Percentiles rank a stretch among this genome's conserved stretches.
Evolutionary conservation across 148 eudicot genomes (phyloP).

Genomic region (Polygonum maritimum): DNA sequence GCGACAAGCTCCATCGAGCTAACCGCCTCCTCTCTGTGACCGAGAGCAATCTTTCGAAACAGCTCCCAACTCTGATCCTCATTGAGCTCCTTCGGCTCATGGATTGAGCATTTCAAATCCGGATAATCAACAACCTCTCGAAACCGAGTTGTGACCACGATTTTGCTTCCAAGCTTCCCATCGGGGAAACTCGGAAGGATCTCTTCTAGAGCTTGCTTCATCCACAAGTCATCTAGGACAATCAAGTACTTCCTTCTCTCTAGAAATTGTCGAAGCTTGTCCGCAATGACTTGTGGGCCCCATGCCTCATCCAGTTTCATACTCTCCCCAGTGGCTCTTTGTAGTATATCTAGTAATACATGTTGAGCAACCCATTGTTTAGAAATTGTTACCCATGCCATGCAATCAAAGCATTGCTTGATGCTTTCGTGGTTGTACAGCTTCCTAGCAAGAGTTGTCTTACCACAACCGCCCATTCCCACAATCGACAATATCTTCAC

Average conservation of each 20-base stretch:
- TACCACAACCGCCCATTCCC: constrained; percentile 19
- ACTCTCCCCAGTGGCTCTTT: constrained; percentile 8
- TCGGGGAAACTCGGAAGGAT: constrained; percentile 17
- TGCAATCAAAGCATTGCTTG: constrained; percentile 14
- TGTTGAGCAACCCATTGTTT: constrained; percentile 23
- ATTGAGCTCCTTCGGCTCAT: constrained; percentile 16
- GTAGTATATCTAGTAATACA: constrained; percentile 16
- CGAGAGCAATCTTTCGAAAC: constrained; percentile 19
- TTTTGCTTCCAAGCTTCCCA: constrained; percentile 14
- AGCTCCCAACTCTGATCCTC: constrained; percentile 29
- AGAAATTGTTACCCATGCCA: constrained; percentile 13
- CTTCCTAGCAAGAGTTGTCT: constrained; percentile 25
- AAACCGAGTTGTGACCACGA: constrained; percentile 29
- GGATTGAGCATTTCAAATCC: constrained; percentile 2
- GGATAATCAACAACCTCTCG: neutral
- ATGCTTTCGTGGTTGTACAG: constrained; percentile 19
- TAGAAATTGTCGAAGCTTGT: constrained; percentile 7
- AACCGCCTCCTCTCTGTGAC: neutral
- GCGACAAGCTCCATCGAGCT: neutral
- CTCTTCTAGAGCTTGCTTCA: constrained; percentile 16
- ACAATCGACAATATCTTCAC: neutral
- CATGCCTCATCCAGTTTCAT: neutral
- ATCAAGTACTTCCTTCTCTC: constrained; percentile 15
- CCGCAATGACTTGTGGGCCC: neutral
- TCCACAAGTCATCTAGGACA: constrained; percentile 36